These are phyloP conservation scores for Trypethelium eluteriae DNA, from an alignment of 495 filamentous ascomycete species.

Conservation along the genomic window DNA sequence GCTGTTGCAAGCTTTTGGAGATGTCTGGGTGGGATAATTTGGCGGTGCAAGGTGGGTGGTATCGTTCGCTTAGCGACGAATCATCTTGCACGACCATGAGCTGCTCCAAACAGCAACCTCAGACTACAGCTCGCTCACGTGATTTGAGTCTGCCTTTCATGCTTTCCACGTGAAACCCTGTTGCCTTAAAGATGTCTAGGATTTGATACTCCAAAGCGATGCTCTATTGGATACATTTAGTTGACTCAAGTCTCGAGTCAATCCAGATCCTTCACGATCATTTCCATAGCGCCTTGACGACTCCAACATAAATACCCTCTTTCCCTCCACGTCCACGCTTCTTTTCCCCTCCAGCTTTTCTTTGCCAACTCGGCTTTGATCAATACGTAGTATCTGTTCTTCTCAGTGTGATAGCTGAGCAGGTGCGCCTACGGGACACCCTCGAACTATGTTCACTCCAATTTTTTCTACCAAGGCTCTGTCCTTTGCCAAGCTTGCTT, in stretches of 20 bases:
- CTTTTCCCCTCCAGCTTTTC: neutral
- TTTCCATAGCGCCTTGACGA: too few relatives aligned
- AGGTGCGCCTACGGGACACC: neutral
- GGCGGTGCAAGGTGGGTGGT: constrained; percentile 3
- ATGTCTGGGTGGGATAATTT: neutral
- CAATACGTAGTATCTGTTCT: neutral
- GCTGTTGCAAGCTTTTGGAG: neutral
- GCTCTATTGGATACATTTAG: too few relatives aligned
- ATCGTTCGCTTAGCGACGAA: constrained; percentile 8
- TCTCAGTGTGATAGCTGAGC: neutral
- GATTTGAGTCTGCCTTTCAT: neutral
- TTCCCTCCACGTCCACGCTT: neutral
- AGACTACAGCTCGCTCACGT: neutral
- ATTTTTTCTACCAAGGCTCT: neutral
- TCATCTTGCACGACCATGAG: neutral
- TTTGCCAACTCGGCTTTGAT: neutral
- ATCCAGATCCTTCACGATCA: too few relatives aligned
- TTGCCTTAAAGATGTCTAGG: too few relatives aligned
- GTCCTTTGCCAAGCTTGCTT: too few relatives aligned
- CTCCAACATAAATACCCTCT: too few relatives aligned
- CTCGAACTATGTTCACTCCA: neutral
- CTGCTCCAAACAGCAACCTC: neutral
- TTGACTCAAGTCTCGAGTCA: too few relatives aligned
- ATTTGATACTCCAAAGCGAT: neutral
- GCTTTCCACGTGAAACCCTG: too few relatives aligned